A percentile compares a stretch with the other conserved stretches of the same genome.
These are phyloP conservation scores for Thraustotheca clavata DNA, from an alignment of 352 stramenopile genomes.

Conservation along the genomic window DNA sequence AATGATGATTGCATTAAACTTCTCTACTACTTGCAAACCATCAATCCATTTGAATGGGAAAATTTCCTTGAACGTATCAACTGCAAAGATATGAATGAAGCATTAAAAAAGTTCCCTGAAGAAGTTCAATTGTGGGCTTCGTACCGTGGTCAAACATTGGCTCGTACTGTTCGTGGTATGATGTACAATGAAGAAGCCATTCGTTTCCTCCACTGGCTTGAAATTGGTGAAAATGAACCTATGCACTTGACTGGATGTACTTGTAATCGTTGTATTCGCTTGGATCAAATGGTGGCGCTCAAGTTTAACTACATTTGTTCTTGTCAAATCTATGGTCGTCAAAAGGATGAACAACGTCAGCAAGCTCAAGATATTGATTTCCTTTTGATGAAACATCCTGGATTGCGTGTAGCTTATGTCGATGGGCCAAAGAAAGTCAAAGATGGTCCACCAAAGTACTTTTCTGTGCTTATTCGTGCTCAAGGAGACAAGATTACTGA, in stretches of 20 bases:
- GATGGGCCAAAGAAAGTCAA: conserved; percentile 84
- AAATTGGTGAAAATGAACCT: conserved; percentile 82
- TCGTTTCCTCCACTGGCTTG: conserved; percentile 78
- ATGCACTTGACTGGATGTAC: conserved; percentile 71
- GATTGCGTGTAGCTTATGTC: conserved; percentile 66
- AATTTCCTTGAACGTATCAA: conserved; percentile 73
- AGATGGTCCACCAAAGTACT: conserved; percentile 77
- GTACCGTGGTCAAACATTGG: conserved; percentile 78
- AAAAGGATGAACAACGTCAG: conserved; percentile 76
- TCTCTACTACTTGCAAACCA: conserved; percentile 92
- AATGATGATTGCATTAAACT: conserved; percentile 93
- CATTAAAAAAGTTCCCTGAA: conserved; percentile 70
- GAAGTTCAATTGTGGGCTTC: conserved; percentile 78
- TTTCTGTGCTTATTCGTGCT: conserved; percentile 65
- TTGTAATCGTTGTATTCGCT: conserved; percentile 80
- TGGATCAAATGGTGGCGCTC: conserved; percentile 75
- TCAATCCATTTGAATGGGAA: conserved; percentile 81
- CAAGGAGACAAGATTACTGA: conserved; percentile 70
- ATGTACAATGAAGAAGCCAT: conserved; percentile 86
- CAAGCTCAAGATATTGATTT: conserved; percentile 72
- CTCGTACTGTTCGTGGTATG: conserved; percentile 76
- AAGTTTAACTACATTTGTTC: conserved; percentile 88
- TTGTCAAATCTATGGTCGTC: conserved; percentile 82
- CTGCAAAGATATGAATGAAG: conserved; percentile 75
- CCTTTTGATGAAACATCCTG: conserved; percentile 73